A percentile compares a stretch with the other conserved stretches of the same genome.
Conservation (phyloP, 352 stramenopile genomes). For the Thalassiosira oceanica region DNA sequence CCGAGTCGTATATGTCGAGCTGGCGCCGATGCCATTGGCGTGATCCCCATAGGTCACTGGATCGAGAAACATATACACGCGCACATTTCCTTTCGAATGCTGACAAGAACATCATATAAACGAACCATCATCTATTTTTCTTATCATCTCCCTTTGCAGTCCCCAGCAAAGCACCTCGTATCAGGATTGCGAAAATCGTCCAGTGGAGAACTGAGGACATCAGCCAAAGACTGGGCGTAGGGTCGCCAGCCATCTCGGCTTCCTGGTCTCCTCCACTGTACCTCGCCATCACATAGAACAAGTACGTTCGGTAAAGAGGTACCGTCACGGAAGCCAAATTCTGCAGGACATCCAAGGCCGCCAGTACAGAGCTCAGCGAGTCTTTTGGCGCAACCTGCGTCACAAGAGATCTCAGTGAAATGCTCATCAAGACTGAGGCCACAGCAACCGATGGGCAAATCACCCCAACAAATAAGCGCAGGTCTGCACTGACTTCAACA, state of each 20-base stretch:
- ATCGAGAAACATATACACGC: no score
- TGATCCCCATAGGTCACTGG: no score
- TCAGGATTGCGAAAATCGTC: slow-evolving; percentile 24
- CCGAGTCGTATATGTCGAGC: no score
- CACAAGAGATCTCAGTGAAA: slow-evolving; percentile 57
- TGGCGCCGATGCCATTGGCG: no score
- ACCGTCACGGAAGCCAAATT: slow-evolving; percentile 67
- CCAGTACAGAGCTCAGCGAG: slow-evolving; percentile 67
- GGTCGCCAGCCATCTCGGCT: slow-evolving; percentile 58
- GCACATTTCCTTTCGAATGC: no score
- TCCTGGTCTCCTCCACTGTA: slow-evolving; percentile 13
- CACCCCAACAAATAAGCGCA: slow-evolving; percentile 47
- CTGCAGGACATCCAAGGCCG: slow-evolving; percentile 67
- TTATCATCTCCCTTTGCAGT: no score
- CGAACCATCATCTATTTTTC: no score
- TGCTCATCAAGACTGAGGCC: slow-evolving; percentile 41
- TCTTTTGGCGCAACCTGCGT: slow-evolving; percentile 59
- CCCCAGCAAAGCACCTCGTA: slow-evolving; percentile 36
- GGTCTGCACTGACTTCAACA: slow-evolving; percentile 38
- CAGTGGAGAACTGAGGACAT: slow-evolving; percentile 56
- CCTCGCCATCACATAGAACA: slow-evolving; percentile 41
- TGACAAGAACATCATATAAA: no score
- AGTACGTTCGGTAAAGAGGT: slow-evolving; percentile 69
- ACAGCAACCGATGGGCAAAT: slow-evolving; percentile 56
- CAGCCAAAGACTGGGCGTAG: slow-evolving; percentile 57